These are phyloP conservation scores for Myxozyma vanderwaltii DNA, from an alignment of 805 yeast genomes.

Conservation along the genomic window DNA sequence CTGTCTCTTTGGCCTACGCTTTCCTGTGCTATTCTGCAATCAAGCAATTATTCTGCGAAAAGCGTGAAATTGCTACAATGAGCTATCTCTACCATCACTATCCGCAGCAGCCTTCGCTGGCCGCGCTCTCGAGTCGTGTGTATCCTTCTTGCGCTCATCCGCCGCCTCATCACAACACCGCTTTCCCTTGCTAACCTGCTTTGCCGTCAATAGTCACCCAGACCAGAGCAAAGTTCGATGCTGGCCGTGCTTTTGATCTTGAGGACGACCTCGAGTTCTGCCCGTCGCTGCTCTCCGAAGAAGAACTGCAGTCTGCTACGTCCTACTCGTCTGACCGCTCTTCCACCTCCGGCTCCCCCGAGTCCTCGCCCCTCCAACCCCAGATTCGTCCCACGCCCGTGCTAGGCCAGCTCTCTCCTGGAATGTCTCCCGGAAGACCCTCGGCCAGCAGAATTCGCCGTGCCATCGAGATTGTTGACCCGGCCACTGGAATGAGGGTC, in stretches of 20 bases:
- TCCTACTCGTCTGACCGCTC: conserved; percentile 33
- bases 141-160: background rate
- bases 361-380: conserved; percentile 34
- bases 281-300: conserved; percentile 46
- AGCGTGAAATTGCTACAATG: conserved; percentile 6
- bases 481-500: conserved; percentile 55
- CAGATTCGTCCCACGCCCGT: conserved; percentile 23
- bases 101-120: conserved; percentile 10
- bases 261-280: conserved; percentile 76
- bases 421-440: conserved; percentile 21
- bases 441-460: conserved; percentile 28
- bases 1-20: background rate
- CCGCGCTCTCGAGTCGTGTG: conserved; percentile 11
- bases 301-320: conserved; percentile 28
- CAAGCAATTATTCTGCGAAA: background rate
- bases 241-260: conserved; percentile 67
- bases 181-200: background rate
- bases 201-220: conserved; percentile 16
- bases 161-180: background rate
- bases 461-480: conserved; percentile 54
- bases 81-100: conserved; percentile 24
- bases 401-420: conserved; percentile 29
- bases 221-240: conserved; percentile 50
- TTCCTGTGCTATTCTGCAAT: background rate
- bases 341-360: conserved; percentile 35